These are phyloP conservation scores for Eucalyptus dawsonii DNA, from an alignment of 345 rosid species.

Conservation along the genomic window DNA sequence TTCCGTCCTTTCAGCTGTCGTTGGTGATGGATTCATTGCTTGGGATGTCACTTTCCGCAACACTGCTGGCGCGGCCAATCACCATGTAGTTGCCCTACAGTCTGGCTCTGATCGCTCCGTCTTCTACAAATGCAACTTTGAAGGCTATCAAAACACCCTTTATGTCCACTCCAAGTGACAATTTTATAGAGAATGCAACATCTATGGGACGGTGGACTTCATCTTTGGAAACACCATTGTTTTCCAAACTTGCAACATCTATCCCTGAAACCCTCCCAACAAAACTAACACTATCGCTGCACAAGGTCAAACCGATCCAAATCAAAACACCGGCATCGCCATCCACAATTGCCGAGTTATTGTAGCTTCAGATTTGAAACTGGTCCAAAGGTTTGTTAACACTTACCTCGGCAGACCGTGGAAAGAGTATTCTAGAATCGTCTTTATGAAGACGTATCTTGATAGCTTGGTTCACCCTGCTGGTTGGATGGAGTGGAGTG, in stretches of 20 bases:
- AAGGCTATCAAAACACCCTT: constrained; percentile 53
- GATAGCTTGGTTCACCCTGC: constrained; percentile 29
- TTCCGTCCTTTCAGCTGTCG: constrained; percentile 13
- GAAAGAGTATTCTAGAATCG: constrained; percentile 26
- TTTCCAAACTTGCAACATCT: constrained; percentile 36
- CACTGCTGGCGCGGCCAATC: constrained; percentile 31
- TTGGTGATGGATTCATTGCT: constrained; percentile 43
- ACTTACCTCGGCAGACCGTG: constrained; percentile 42
- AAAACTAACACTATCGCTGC: constrained; percentile 27
- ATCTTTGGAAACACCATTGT: constrained; percentile 53
- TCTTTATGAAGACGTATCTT: constrained; percentile 25
- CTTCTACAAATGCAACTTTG: constrained; percentile 41
- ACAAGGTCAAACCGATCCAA: constrained; percentile 37
- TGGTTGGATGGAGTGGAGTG: constrained; percentile 47
- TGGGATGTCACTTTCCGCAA: constrained; percentile 37
- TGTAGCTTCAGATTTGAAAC: constrained; percentile 22
- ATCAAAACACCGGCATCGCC: constrained; percentile 47
- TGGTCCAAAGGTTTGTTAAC: constrained; percentile 26
- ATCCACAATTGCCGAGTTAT: constrained; percentile 38
- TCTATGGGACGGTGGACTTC: constrained; percentile 49
- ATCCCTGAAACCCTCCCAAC: constrained; percentile 22
- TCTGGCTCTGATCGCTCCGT: constrained; percentile 33
- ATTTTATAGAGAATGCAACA: constrained; percentile 45
- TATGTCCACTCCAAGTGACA: constrained; percentile 45
- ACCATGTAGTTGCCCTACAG: constrained; percentile 45